phyloP scores from a whole-genome alignment of 345 rosid species.

The Zanthoxylum bungeanum region DNA sequence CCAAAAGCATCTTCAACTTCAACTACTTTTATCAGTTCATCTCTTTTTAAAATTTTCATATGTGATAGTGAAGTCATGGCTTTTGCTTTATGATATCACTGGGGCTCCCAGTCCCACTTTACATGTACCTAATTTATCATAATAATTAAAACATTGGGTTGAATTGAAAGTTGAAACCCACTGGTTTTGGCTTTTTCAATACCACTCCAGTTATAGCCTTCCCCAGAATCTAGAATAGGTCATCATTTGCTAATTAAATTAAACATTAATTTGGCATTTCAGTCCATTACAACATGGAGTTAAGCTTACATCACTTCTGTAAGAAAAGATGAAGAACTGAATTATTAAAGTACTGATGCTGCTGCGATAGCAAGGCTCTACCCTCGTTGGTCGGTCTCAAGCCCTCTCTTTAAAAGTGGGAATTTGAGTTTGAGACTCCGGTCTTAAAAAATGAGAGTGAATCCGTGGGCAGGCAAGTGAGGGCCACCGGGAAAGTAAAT shows the following conservation, averaged over 20 bases:
- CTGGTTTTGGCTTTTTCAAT: not conserved
- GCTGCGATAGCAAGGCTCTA: no score
- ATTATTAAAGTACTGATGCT: not conserved
- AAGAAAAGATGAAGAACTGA: not conserved
- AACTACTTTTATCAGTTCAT: not conserved
- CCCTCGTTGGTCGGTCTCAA: no score
- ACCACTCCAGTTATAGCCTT: no score
- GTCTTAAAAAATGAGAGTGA: no score
- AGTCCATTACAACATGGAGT: not conserved
- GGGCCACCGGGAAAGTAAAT: no score
- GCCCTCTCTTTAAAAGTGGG: no score
- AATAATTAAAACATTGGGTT: not conserved
- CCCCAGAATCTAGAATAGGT: not conserved
- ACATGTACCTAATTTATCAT: not conserved
- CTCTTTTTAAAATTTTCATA: not conserved
- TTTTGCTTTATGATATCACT: not conserved
- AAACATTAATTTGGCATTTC: not conserved
- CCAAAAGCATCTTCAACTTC: constrained; percentile 17
- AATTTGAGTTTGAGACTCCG: no score
- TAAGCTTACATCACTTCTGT: no score
- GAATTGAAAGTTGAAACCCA: not conserved
- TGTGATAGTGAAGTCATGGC: constrained; percentile 14
- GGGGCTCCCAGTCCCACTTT: constrained; percentile 16
- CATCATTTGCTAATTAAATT: not conserved
- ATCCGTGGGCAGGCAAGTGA: no score